Evolutionary conservation across 2,329 filamentous ascomycete genomes (phyloP).

Genomic region (Microsporum canis): DNA sequence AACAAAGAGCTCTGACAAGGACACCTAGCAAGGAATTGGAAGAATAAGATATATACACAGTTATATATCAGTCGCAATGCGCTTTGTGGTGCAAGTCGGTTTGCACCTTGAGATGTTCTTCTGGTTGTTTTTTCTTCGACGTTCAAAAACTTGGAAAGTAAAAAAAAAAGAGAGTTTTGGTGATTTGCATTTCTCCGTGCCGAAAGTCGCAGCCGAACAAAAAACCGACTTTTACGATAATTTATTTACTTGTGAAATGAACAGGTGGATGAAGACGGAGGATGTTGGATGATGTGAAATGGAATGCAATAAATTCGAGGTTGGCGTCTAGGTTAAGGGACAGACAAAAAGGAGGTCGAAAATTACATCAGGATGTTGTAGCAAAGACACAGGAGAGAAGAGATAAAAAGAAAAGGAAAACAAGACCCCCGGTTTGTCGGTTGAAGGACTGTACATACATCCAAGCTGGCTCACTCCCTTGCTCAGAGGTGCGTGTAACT

Average conservation of each 20-base stretch:
- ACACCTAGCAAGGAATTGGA: not conserved
- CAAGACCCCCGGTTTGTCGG: conserved; percentile 9
- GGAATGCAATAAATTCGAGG: not conserved
- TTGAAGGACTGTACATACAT: conserved; percentile 19
- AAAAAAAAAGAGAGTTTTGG: not conserved
- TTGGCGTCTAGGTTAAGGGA: not conserved
- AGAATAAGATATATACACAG: not conserved
- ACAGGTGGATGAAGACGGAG: not conserved
- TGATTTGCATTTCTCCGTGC: conserved; percentile 1
- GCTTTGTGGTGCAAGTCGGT: not conserved
- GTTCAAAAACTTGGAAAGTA: not conserved
- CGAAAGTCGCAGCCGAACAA: not conserved
- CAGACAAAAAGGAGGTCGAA: not conserved
- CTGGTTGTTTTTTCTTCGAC: not conserved
- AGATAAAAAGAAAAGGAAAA: not conserved
- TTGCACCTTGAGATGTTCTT: not conserved
- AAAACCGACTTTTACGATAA: not conserved
- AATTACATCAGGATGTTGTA: conserved; percentile 6
- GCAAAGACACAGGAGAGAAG: conserved; percentile 1
- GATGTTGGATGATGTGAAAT: not conserved
- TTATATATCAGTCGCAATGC: not conserved
- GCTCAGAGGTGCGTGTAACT: not conserved
- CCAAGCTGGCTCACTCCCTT: conserved; percentile 5
- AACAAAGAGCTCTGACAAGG: not conserved
- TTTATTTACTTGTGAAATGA: not conserved